phyloP scores from a whole-genome alignment of 129 eudicot genomes.

The Saussurea involucrata region DNA sequence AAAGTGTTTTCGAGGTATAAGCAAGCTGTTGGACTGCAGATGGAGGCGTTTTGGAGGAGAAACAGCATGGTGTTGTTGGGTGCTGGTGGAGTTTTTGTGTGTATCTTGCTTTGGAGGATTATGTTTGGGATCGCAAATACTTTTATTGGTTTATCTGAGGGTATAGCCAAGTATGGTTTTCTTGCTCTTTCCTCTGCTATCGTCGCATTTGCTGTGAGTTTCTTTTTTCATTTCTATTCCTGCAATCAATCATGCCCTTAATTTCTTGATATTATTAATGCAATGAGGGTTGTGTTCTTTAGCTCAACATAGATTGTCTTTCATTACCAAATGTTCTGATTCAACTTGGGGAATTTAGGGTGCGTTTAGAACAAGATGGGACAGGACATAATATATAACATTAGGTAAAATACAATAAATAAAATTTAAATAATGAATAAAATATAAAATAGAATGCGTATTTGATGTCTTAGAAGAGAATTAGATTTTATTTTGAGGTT shows the following conservation, averaged over 20 bases:
- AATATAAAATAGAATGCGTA: too few relatives aligned
- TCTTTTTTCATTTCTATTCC: slow-evolving; percentile 12
- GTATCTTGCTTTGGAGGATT: slow-evolving; percentile 85
- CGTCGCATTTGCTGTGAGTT: slow-evolving; percentile 90
- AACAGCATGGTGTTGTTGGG: slow-evolving; percentile 64
- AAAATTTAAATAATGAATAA: too few relatives aligned
- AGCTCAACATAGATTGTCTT: not conserved
- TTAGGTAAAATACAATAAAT: too few relatives aligned
- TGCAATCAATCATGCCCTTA: not conserved
- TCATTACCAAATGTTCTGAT: not conserved
- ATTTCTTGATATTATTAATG: not conserved
- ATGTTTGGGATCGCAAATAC: slow-evolving; percentile 89
- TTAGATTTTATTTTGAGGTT: too few relatives aligned
- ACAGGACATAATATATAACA: too few relatives aligned
- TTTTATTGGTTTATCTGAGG: slow-evolving; percentile 88
- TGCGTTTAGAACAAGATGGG: too few relatives aligned
- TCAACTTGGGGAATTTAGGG: not conserved
- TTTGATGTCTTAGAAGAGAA: too few relatives aligned
- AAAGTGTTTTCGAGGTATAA: slow-evolving; percentile 45
- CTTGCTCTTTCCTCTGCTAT: slow-evolving; percentile 93
- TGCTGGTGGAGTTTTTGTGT: slow-evolving; percentile 68
- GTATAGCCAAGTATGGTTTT: slow-evolving; percentile 98
- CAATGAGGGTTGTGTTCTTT: not conserved
- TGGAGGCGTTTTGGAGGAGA: slow-evolving; percentile 94
- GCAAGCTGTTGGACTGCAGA: slow-evolving; percentile 76